Evolutionary conservation across 2,329 filamentous ascomycete species (phyloP).

Genomic region (Xylogone sp.): DNA sequence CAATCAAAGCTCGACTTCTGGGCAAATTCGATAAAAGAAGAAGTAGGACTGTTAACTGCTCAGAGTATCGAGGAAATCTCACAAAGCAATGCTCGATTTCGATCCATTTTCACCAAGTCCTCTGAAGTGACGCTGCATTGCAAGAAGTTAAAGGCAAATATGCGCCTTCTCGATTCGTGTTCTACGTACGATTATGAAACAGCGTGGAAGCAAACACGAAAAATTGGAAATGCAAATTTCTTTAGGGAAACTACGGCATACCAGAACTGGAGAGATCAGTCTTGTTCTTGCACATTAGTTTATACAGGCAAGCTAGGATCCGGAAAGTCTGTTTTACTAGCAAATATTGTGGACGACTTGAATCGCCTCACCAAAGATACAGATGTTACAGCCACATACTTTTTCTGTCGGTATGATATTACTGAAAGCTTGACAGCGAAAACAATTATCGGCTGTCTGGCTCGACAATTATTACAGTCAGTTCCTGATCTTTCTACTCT

Average conservation of each 20-base stretch:
- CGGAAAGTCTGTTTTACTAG: constrained; percentile 41
- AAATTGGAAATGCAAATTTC: constrained; percentile 31
- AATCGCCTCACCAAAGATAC: constrained; percentile 16
- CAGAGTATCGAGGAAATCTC: constrained; percentile 19
- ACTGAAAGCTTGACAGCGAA: constrained; percentile 23
- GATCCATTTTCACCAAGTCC: constrained; percentile 16
- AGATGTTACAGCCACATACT: constrained; percentile 23
- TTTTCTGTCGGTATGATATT: constrained; percentile 31
- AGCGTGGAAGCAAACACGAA: constrained; percentile 38
- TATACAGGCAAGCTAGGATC: constrained; percentile 37
- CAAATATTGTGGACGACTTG: constrained; percentile 39
- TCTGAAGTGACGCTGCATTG: constrained; percentile 11
- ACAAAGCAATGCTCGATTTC: constrained; percentile 21
- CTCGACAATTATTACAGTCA: constrained; percentile 32
- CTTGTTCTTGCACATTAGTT: constrained; percentile 27
- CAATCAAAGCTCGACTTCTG: constrained; percentile 31
- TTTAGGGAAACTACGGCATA: constrained; percentile 21
- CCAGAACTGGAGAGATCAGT: constrained; percentile 23
- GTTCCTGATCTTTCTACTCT: constrained; percentile 17
- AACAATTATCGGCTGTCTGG: constrained; percentile 30
- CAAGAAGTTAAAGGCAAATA: constrained; percentile 12
- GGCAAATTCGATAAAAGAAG: constrained; percentile 33
- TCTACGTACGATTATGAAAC: constrained; percentile 37
- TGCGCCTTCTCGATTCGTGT: constrained; percentile 33
- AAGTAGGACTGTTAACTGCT: constrained; percentile 24